These are phyloP conservation scores for Lepidium africanum DNA, from an alignment of 345 rosid species.

Conservation along the genomic window DNA sequence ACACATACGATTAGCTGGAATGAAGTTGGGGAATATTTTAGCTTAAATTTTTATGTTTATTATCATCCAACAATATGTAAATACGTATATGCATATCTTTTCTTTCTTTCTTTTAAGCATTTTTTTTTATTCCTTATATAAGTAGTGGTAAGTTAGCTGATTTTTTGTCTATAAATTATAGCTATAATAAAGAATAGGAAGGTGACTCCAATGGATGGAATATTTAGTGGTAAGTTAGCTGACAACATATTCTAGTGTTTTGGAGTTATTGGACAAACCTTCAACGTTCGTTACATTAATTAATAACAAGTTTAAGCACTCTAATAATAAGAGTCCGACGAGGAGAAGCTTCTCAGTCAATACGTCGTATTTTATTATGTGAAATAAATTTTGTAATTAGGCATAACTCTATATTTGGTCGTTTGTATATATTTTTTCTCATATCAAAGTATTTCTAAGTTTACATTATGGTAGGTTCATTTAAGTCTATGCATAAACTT, in stretches of 20 bases:
- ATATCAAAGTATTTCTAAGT: no score
- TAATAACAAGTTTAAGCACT: background rate
- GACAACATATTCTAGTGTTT: slow-evolving; percentile 15
- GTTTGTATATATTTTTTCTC: no score
- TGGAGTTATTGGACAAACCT: slow-evolving; percentile 10
- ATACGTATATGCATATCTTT: background rate
- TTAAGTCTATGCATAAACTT: no score
- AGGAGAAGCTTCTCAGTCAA: slow-evolving; percentile 12
- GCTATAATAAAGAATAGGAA: background rate
- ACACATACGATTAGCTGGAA: background rate
- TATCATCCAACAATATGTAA: background rate
- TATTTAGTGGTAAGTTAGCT: slow-evolving; percentile 24
- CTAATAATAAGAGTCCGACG: background rate
- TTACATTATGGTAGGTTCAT: no score
- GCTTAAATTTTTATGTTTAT: background rate
- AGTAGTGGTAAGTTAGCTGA: background rate
- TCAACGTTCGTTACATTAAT: background rate
- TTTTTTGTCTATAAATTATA: background rate
- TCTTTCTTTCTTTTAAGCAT: background rate
- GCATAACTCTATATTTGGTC: no score
- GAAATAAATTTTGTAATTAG: no score
- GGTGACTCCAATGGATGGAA: background rate
- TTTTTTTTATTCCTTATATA: no score
- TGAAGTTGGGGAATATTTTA: slow-evolving; percentile 1
- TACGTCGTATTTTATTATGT: no score